Evolutionary conservation across 1,139 yeast species (phyloP), one percentile per base, ranked within the genome.

Genomic region (Blastobotrys proliferans): DNA sequence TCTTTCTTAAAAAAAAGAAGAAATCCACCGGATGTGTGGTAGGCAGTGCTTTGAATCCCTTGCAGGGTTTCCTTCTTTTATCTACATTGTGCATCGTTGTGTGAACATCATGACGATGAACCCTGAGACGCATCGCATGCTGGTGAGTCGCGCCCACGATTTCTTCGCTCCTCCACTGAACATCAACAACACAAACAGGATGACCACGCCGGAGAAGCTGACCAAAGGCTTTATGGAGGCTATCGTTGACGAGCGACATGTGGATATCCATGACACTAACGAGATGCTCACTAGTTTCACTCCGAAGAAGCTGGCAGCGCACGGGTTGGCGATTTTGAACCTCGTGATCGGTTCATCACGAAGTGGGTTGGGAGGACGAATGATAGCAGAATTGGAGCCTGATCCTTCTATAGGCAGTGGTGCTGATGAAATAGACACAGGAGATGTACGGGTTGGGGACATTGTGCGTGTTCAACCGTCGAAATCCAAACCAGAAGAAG

Each of bases 291-390:
- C 53, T 9, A 50, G 62, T 2, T 50, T 79, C 40, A 70, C 94
- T 1, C 78, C 90, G 1, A 81, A 82, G 57, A 73, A 73, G 47
- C 68, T 90, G 21, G 82, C 84, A 0, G 67, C 70, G 13, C 70
- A 77, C 43, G 97, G 97, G 0, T 67, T 84, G 29, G 97, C 97
- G 0, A 69, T 87, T 6, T 61, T 79, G 36, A 85, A 88, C 60
- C 67, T 90, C 42, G 62, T 68, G 1, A 67, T 83, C 13, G 73
- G 74, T 13, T 78, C 79, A 45, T 64, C 84, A 3, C 69, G 83
- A 43, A 83, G 92, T 0, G 95, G 96, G 0, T 66, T 86, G 17
- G 95, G 90, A 4, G 96, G 96, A 3, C 78, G 84, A 55, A 69
- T 79, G 11, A 64, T 85, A 32, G 56, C 86, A 8, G 95, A 87